A percentile compares a stretch with the other conserved stretches of the same genome.
Evolutionary conservation across 208 protist species (phyloP).

Genomic region (Leishmania guyanensis): DNA sequence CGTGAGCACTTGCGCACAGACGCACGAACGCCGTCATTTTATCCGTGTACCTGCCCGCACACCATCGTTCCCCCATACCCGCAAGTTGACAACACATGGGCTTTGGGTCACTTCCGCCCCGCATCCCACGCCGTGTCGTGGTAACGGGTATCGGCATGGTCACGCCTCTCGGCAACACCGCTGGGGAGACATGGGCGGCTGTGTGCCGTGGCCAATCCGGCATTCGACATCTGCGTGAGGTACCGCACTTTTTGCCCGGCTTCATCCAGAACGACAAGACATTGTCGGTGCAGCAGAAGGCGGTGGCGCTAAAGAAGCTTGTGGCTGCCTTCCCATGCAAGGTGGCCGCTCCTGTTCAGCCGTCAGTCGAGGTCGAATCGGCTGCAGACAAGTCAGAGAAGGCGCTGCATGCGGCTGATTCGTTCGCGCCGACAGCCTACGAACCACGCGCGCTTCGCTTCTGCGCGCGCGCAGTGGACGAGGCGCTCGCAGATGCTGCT

Average conservation of each 20-base stretch:
- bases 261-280: conserved; percentile 52
- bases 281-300: conserved; percentile 31
- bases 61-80: neutral
- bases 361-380: neutral
- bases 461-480: conserved; percentile 46
- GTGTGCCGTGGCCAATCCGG: conserved; percentile 72
- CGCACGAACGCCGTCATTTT: neutral
- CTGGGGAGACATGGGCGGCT: conserved; percentile 69
- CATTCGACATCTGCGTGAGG: conserved; percentile 41
- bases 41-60: neutral
- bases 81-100: conserved; percentile 8
- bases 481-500: conserved; percentile 68
- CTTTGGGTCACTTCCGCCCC: conserved; percentile 41
- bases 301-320: conserved; percentile 33
- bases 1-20: neutral
- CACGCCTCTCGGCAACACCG: conserved; percentile 90
- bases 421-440: conserved; percentile 57
- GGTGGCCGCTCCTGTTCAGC: conserved; percentile 60
- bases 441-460: conserved; percentile 64
- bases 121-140: conserved; percentile 85
- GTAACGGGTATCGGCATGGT: conserved; percentile 96
- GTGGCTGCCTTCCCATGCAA: conserved; percentile 66
- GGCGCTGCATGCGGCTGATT: neutral
- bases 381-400: neutral
- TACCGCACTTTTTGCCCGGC: conserved; percentile 64